Evolutionary conservation across 768 basidiomycete genomes (phyloP).

Genomic region (Mrakia hoshinonis): DNA sequence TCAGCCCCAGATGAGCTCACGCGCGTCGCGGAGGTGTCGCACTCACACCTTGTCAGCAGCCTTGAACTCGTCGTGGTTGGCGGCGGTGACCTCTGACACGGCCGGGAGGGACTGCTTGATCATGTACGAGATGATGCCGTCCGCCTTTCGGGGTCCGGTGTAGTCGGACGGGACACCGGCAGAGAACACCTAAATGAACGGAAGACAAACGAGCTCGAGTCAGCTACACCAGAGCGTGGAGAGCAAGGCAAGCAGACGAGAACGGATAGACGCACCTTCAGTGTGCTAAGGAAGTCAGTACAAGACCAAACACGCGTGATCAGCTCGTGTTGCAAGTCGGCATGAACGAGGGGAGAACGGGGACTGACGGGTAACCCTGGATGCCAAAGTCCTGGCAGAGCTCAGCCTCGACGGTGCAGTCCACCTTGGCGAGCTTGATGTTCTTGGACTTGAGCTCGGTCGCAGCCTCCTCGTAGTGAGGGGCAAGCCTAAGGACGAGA

Average conservation of each 20-base stretch:
- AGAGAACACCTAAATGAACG: slow-evolving; percentile 85
- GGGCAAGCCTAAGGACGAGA: slow-evolving; percentile 56
- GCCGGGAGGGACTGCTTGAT: slow-evolving; percentile 92
- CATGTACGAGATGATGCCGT: slow-evolving; percentile 96
- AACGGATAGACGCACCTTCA: slow-evolving; percentile 6
- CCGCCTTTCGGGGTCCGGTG: slow-evolving; percentile 78
- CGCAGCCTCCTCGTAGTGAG: slow-evolving; percentile 65
- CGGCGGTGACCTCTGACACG: slow-evolving; percentile 67
- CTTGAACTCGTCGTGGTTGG: slow-evolving; percentile 75
- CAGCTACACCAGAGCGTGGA: neutral
- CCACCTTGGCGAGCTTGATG: slow-evolving; percentile 75
- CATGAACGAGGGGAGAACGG: neutral
- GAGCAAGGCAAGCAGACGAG: slow-evolving; percentile 3
- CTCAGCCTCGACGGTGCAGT: slow-evolving; percentile 69
- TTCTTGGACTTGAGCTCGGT: slow-evolving; percentile 79
- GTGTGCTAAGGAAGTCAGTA: neutral
- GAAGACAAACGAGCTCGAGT: slow-evolving; percentile 36
- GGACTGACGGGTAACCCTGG: slow-evolving; percentile 82
- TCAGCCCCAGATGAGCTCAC: neutral
- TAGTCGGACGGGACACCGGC: slow-evolving; percentile 74
- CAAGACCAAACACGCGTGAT: neutral
- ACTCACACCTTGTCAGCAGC: slow-evolving; percentile 67
- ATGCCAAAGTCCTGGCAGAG: slow-evolving; percentile 82
- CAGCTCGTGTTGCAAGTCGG: too few relatives aligned
- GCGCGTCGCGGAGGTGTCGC: neutral